Evolutionary conservation across 2,329 filamentous ascomycete genomes (phyloP).

Genomic region (Alternaria atra): DNA sequence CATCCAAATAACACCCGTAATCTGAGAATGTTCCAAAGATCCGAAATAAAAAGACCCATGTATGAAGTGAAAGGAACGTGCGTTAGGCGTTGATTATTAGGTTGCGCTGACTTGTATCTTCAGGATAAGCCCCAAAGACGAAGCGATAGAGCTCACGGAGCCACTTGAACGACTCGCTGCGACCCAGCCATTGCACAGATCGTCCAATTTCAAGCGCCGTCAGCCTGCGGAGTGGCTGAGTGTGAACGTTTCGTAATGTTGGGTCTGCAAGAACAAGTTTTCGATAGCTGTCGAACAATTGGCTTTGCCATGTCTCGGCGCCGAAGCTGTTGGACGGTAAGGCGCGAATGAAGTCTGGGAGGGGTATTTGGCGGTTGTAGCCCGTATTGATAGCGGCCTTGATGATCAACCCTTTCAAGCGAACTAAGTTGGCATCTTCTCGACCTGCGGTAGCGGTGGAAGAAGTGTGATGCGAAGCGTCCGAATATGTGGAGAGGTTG

Average conservation of each 20-base stretch:
- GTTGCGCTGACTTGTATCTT: constrained; percentile 76
- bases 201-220: constrained; percentile 79
- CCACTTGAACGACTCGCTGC: constrained; percentile 78
- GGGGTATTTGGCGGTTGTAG: constrained; percentile 70
- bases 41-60: constrained; percentile 5
- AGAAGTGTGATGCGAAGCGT: constrained; percentile 69
- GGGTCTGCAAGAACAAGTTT: constrained; percentile 79
- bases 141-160: constrained; percentile 82
- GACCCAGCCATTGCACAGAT: constrained; percentile 78
- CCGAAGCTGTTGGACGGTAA: constrained; percentile 83
- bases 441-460: constrained; percentile 72
- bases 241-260: constrained; percentile 61
- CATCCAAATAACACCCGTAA: constrained; percentile 14
- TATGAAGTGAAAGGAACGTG: background rate
- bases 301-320: constrained; percentile 71
- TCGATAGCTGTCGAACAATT: constrained; percentile 80
- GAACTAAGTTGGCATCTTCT: constrained; percentile 79
- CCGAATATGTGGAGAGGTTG: constrained; percentile 81
- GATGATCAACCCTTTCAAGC: constrained; percentile 80
- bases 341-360: constrained; percentile 79
- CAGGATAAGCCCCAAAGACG: constrained; percentile 84
- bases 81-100: constrained; percentile 63
- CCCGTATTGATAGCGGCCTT: constrained; percentile 88
- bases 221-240: constrained; percentile 68
- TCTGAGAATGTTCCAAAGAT: background rate